These are phyloP conservation scores for Tuber indicum DNA, from an alignment of 495 filamentous ascomycete species.

Conservation along the genomic window DNA sequence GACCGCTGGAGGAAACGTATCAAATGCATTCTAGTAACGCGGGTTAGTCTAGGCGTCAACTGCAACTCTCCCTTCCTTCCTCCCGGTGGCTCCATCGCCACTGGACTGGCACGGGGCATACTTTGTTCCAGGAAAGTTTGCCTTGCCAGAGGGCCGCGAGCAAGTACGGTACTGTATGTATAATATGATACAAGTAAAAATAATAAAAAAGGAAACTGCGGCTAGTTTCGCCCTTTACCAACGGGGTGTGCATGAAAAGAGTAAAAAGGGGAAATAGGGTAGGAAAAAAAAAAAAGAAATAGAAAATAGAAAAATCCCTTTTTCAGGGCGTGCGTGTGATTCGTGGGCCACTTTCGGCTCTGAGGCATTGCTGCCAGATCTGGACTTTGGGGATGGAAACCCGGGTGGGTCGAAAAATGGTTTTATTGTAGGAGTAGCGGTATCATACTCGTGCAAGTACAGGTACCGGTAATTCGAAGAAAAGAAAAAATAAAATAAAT, in stretches of 20 bases:
- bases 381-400: background rate
- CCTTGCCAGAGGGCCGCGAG: background rate
- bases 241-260: background rate
- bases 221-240: background rate
- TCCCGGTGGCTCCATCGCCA: background rate
- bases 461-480: no score
- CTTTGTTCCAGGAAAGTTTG: background rate
- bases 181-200: background rate
- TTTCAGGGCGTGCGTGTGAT: background rate
- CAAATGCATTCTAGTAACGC: background rate
- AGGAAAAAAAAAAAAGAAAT: background rate
- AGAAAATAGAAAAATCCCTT: background rate
- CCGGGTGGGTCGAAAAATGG: background rate
- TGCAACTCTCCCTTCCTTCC: background rate
- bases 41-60: background rate
- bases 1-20: background rate
- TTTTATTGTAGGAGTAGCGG: no score
- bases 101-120: background rate
- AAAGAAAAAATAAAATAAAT: background rate
- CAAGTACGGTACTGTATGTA: no score
- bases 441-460: no score
- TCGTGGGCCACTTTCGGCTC: background rate
- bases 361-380: slow-evolving; percentile 1
- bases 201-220: background rate
- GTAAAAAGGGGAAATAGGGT: background rate